phyloP scores from a whole-genome alignment of 2,329 filamentous ascomycete species.

The Knufia fluminis region DNA sequence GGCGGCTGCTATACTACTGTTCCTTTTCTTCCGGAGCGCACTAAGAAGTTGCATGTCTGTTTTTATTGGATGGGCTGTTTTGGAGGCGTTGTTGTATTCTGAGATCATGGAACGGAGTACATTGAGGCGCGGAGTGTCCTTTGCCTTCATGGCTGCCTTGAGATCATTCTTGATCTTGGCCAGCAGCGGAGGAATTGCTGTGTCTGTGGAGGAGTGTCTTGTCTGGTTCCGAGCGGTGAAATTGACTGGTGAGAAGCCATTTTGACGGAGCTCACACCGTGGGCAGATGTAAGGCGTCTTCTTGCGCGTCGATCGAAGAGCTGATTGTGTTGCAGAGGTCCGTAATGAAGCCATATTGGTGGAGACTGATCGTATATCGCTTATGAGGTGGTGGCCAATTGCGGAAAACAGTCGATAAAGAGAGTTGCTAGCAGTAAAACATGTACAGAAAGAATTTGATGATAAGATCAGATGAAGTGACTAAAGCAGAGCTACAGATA shows the following conservation, averaged over 20 bases:
- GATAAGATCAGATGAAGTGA: neutral
- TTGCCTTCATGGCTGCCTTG: slow-evolving; percentile 42
- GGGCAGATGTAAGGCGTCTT: slow-evolving; percentile 12
- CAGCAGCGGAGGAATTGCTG: slow-evolving; percentile 34
- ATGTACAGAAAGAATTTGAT: neutral
- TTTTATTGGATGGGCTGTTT: slow-evolving; percentile 36
- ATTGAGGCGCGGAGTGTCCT: slow-evolving; percentile 38
- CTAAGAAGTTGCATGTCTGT: slow-evolving; percentile 40
- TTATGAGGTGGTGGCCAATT: no score
- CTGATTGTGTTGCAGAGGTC: neutral
- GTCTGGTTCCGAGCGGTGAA: neutral
- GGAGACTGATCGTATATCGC: neutral
- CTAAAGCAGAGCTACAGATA: neutral
- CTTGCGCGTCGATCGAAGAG: neutral
- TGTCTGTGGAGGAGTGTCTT: slow-evolving; percentile 28
- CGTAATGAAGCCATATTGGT: slow-evolving; percentile 10
- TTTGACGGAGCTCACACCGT: slow-evolving; percentile 9
- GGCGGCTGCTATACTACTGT: slow-evolving; percentile 31
- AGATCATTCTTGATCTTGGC: slow-evolving; percentile 37
- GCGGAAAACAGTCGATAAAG: no score
- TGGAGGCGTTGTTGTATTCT: slow-evolving; percentile 41
- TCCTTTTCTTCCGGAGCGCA: slow-evolving; percentile 37
- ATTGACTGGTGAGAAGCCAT: slow-evolving; percentile 2
- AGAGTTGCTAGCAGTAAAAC: neutral
- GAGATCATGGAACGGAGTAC: slow-evolving; percentile 41